A percentile compares a stretch with the other conserved stretches of the same genome.
Conservation (phyloP, 2,329 filamentous ascomycete species). For the Penicillium thymicola region DNA sequence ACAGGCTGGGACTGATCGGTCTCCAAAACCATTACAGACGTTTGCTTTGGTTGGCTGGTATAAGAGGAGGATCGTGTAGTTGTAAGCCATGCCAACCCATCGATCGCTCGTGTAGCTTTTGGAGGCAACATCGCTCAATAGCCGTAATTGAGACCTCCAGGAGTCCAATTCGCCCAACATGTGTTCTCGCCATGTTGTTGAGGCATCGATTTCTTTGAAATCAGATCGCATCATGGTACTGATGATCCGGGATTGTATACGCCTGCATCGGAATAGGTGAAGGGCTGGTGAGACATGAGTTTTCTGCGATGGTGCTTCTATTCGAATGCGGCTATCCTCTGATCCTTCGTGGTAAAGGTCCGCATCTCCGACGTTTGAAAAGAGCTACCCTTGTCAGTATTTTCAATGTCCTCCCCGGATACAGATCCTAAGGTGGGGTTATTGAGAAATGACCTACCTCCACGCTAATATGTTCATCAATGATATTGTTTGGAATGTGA, state of each 20-base stretch:
- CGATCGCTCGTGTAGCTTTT: constrained; percentile 15
- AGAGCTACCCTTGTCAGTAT: constrained; percentile 9
- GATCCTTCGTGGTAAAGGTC: constrained; percentile 3
- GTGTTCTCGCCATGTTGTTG: constrained; percentile 12
- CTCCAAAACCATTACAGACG: constrained; percentile 5
- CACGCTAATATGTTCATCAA: constrained; percentile 14
- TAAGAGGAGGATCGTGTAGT: constrained; percentile 14
- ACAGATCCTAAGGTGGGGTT: too few species aligned
- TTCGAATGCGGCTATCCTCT: not conserved
- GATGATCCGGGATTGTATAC: constrained; percentile 16
- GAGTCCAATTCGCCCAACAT: constrained; percentile 14
- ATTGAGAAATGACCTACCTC: constrained; percentile 3
- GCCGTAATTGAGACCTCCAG: constrained; percentile 14
- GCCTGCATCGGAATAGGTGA: constrained; percentile 15
- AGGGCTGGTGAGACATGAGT: constrained; percentile 16
- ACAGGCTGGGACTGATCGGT: constrained; percentile 10
- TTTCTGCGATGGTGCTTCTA: constrained; percentile 10
- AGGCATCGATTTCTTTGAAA: constrained; percentile 7
- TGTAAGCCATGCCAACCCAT: constrained; percentile 21
- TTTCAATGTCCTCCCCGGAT: not conserved
- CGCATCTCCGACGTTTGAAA: constrained; percentile 14
- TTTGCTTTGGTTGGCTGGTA: constrained; percentile 16
- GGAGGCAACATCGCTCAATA: constrained; percentile 11
- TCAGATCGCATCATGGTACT: constrained; percentile 16
- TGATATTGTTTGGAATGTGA: constrained; percentile 15